Base-by-base conservation (phyloP, 768 basidiomycete genomes). In the Boletus rex-veris region DNA sequence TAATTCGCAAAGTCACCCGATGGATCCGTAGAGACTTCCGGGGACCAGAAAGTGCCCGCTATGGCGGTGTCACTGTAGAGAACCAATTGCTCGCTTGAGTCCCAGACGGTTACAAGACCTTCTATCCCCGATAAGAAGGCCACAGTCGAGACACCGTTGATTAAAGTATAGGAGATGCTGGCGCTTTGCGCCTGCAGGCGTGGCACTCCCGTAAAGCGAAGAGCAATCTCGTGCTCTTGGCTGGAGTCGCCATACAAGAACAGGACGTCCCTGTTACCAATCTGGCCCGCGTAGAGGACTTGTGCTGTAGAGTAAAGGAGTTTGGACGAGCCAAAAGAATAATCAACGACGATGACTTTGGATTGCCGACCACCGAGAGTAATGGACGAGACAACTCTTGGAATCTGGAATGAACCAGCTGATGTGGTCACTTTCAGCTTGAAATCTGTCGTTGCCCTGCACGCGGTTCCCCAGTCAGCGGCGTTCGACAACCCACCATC, bases 31-130 rank as follows among this genome's bases (percentile, higher is more conserved):
- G 83, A 68, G 40, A 92, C 74, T 16, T 80, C 77, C 2, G 92
- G 92, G 5, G 85, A 76, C 84, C 87, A 93, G 74, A 90, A 90
- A 0, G 84, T 85, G 30, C 77, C 80, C 3, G 85, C 84, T 0
- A 86, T 86, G 14, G 63, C 71, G 0, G 82, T 76, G 62, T 92
- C 89, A 7, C 82, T 80, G 61, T 76, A 90, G 12, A 92, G 70
- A 26, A 93, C 68, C 18, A 91, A 76, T 60, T 88, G 85, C 1
- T 77, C 77, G 41, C 79, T 73, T 0, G 86, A 84, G 57, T 90
- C 88, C 74, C 80, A 82, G 26, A 89, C 61, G 0, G 85, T 82
- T 39, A 85, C 72, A 5, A 88, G 70, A 5, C 84, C 85, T 33
- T 74, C 61, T 49, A 81, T 71, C 7, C 87, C 88, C 0, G 79